phyloP scores from a whole-genome alignment of 352 stramenopile species.

The Phytophthora pistaciae region DNA sequence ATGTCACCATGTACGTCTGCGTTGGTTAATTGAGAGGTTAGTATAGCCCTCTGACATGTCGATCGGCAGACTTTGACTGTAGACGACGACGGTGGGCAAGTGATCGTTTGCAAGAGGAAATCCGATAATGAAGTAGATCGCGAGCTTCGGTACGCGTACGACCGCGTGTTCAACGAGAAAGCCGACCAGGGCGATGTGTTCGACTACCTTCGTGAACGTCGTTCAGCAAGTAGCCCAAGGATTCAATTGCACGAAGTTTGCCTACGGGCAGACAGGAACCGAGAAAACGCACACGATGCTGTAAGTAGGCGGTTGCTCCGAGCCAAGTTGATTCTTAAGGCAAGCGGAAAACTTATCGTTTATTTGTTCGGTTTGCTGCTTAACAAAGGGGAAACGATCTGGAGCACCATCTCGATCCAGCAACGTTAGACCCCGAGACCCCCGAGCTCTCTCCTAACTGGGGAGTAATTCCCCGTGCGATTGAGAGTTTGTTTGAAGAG shows the following conservation, averaged over 20 bases:
- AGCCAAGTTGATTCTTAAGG: not conserved
- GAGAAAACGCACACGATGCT: conserved; percentile 94
- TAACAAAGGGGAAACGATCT: conserved; percentile 53
- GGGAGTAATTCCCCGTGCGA: conserved; percentile 88
- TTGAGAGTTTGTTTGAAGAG: conserved; percentile 88
- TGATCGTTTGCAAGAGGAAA: conserved; percentile 64
- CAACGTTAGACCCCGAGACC: not conserved
- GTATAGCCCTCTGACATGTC: not conserved
- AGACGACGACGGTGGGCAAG: conserved; percentile 38
- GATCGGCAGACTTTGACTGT: conserved; percentile 43
- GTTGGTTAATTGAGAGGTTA: not conserved
- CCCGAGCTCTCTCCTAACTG: conserved; percentile 32
- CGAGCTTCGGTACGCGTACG: conserved; percentile 69
- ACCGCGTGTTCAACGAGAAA: conserved; percentile 74
- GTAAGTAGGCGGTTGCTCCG: conserved; percentile 29
- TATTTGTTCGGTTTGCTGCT: not conserved
- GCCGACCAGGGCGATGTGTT: conserved; percentile 82
- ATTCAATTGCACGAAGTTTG: conserved; percentile 93
- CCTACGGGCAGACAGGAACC: conserved; percentile 91
- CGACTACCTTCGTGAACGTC: conserved; percentile 67
- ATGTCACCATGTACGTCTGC: conserved; percentile 38
- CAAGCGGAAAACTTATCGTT: conserved; percentile 7
- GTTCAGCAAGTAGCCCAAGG: conserved; percentile 86
- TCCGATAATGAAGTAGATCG: conserved; percentile 50
- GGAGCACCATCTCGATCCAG: conserved; percentile 47